Base-by-base conservation (phyloP, 805 yeast genomes). In the Candida boleticola region DNA sequence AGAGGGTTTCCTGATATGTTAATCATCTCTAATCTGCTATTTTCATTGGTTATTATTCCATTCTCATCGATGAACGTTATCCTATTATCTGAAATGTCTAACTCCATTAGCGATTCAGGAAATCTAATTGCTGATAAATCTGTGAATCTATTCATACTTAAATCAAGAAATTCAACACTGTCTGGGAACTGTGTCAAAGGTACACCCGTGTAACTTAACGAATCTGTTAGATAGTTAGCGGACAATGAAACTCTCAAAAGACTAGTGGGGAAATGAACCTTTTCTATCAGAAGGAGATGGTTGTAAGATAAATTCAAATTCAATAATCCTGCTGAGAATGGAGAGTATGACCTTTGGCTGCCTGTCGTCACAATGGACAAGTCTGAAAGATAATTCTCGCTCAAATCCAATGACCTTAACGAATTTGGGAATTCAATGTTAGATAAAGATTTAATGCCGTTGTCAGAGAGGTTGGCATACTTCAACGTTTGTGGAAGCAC, bases 1-100 rank as follows among this genome's bases (percentile, higher is more conserved):
- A 34, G 17, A n/a, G 37, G 37, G 16, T 34, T 34, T 9, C 29
- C 29, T 3, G 37, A 34, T 5, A 34, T 13, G 16, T 34, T 22
- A 4, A 34, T 9, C 37, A 34, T 34, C 7, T n/a, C n/a, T n/a
- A n/a, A n/a, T n/a, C n/a, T n/a, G n/a, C n/a, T n/a, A n/a, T n/a
- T n/a, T n/a, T n/a, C n/a, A n/a, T n/a, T n/a, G n/a, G n/a, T n/a
- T n/a, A n/a, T n/a, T n/a, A n/a, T n/a, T n/a, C n/a, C n/a, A n/a
- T n/a, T n/a, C n/a, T n/a, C n/a, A n/a, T n/a, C n/a, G n/a, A n/a
- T n/a, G n/a, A n/a, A n/a, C n/a, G n/a, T n/a, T n/a, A 34, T 23
- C 18, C 10, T n/a, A n/a, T 34, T 34, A 14, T 34, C 5, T 3
- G 37, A 34, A 13, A 34, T 11, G 16, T 34, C 37, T 29, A 34